Evolutionary conservation across 306 rosid species (phyloP).

Genomic region (Casuarina glauca): DNA sequence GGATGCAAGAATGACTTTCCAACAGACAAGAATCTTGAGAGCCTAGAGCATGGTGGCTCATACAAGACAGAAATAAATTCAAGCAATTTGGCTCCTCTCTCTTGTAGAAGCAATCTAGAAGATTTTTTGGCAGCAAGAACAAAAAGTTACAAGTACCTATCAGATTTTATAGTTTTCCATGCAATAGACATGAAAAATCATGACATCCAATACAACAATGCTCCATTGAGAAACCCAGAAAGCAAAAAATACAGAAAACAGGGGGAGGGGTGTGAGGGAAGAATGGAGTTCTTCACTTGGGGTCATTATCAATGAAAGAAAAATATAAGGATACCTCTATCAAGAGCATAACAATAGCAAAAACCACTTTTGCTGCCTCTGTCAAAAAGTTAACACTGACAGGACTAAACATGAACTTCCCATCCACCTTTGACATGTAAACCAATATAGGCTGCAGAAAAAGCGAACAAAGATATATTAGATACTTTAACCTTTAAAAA

Average conservation of each 20-base stretch:
- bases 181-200: neutral
- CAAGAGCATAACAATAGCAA: constrained; percentile 15
- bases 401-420: constrained; percentile 10
- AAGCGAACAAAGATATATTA: neutral
- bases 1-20: neutral
- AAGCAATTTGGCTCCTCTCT: neutral
- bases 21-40: neutral
- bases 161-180: neutral
- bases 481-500: neutral
- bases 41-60: neutral
- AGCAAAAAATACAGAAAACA: neutral
- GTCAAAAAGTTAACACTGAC: constrained; percentile 14
- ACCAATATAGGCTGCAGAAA: constrained; percentile 16
- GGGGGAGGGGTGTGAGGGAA: no score
- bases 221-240: neutral
- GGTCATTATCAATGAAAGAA: neutral
- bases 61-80: neutral
- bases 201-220: neutral
- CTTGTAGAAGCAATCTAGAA: neutral
- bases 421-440: constrained; percentile 11
- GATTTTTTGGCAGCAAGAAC: neutral
- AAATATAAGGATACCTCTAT: neutral
- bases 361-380: constrained; percentile 7
- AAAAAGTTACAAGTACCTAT: neutral
- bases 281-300: neutral